These are phyloP conservation scores for Pinus albicaulis DNA, from an alignment of 75 land plant genomes.

Conservation along the genomic window DNA sequence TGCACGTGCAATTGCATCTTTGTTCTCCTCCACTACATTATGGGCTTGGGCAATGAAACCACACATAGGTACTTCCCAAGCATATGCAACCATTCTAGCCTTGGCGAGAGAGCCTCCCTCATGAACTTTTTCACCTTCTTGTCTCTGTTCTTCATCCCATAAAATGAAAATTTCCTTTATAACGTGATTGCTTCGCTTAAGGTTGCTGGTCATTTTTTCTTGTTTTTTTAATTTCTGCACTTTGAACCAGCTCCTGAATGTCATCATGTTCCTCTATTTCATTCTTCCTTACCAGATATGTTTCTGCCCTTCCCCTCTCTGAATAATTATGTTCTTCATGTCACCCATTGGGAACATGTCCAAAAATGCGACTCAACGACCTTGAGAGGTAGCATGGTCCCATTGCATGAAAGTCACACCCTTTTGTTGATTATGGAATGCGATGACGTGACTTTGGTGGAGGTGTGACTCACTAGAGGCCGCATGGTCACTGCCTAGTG, in stretches of 20 bases:
- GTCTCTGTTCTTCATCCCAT: slow-evolving; percentile 75
- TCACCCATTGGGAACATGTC: slow-evolving; percentile 4
- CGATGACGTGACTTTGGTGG: too few relatives aligned
- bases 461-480: too few relatives aligned
- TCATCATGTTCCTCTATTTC: slow-evolving; percentile 1
- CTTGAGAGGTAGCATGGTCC: too few relatives aligned
- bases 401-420: too few relatives aligned
- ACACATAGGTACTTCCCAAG: slow-evolving; percentile 91
- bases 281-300: background rate
- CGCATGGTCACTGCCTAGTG: too few relatives aligned
- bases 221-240: slow-evolving; percentile 18
- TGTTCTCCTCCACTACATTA: slow-evolving; percentile 75
- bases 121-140: slow-evolving; percentile 75
- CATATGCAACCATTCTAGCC: slow-evolving; percentile 75
- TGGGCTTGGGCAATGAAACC: slow-evolving; percentile 79
- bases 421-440: too few relatives aligned
- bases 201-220: slow-evolving; percentile 31
- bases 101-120: slow-evolving; percentile 81
- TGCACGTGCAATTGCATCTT: slow-evolving; percentile 96
- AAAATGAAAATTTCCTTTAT: slow-evolving; percentile 50
- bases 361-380: too few relatives aligned
- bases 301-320: background rate
- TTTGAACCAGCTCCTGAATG: slow-evolving; percentile 10
- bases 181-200: slow-evolving; percentile 48
- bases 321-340: slow-evolving; percentile 4